A percentile compares a stretch with the other conserved stretches of the same genome.
Evolutionary conservation across 1,284 basidiomycete genomes (phyloP).

Genomic region (Pulveroboletus sp.): DNA sequence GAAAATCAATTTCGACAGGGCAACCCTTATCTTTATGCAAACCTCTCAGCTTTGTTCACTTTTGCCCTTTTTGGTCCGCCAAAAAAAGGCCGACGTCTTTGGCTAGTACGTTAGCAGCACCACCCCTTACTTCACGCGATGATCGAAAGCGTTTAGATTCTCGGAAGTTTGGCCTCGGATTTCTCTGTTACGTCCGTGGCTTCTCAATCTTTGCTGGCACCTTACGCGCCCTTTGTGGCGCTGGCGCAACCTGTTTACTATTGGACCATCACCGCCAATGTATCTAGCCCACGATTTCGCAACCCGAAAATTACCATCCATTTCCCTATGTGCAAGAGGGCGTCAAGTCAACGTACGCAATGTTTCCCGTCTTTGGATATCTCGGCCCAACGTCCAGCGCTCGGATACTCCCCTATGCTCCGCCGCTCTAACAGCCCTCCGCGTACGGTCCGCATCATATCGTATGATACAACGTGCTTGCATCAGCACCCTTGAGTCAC

Average conservation of each 20-base stretch:
- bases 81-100: slow-evolving; percentile 14
- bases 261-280: slow-evolving; percentile 28
- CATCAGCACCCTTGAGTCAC: slow-evolving; percentile 16
- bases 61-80: slow-evolving; percentile 23
- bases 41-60: slow-evolving; percentile 12
- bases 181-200: slow-evolving; percentile 37
- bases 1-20: slow-evolving; percentile 18
- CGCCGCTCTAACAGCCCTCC: slow-evolving; percentile 27
- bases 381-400: slow-evolving; percentile 13
- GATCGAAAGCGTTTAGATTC: slow-evolving; percentile 33
- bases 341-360: slow-evolving; percentile 23
- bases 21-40: slow-evolving; percentile 28
- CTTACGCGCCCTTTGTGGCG: slow-evolving; percentile 34
- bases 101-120: slow-evolving; percentile 23
- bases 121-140: slow-evolving; percentile 25
- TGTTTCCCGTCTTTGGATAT: slow-evolving; percentile 28
- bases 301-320: slow-evolving; percentile 15
- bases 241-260: slow-evolving; percentile 22
- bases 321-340: slow-evolving; percentile 25
- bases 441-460: slow-evolving; percentile 26
- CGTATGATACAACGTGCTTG: slow-evolving; percentile 11
- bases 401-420: slow-evolving; percentile 23
- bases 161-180: slow-evolving; percentile 37
- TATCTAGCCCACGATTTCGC: slow-evolving; percentile 10
- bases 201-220: slow-evolving; percentile 29